Base-by-base conservation (phyloP, 805 yeast species). In the Sugiyamaella marilandica region DNA sequence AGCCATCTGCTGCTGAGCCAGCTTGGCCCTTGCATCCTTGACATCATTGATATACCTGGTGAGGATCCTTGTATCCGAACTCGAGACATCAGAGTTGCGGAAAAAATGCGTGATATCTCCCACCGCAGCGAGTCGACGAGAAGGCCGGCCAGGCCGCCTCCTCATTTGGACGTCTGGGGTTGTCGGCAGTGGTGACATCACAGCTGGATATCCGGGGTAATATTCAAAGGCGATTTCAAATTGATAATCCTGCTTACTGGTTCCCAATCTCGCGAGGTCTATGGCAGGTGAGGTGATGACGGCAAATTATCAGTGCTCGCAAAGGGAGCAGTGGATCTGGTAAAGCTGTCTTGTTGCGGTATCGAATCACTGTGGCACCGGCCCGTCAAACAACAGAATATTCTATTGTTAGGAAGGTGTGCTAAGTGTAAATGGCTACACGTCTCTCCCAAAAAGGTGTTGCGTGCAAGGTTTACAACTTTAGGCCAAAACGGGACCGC, bases 381-480 rank as follows among this genome's bases (percentile, higher is more conserved):
- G 29, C 29, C 7, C 7, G 29, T 24, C 29, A 24, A 24, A 24
- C 29, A 24, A 24, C 29, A 24, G 29, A 24, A 24, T 24, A 24
- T 3, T 24, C 29, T 24, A 24, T 24, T 24, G 29, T 24, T 24
- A 24, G 29, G 29, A 24, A 24, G 29, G 29, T 16, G 11, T 16
- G 43, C 16, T 21, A 39, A 39, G 43, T 39, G 43, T 11, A 39
- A 39, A 39, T 14, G 14, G 24, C 24, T 21, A 39, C 37, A 34
- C 43, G 24, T 39, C 43, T 39, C 24, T 21, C 43, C 43, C 43
- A 39, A 39, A 39, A 39, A 8, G 43, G 43, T 39, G 43, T 39
- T 39, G 43, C 16, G 43, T 39, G 43, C 43, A 39, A 39, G 43
- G 43, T 39, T 39, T 39, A 39, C 43, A 39, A 19, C 24, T 39